Evolutionary conservation across 345 rosid species (phyloP), one percentile per base, ranked within the genome.

Genomic region (Aquilaria yunnanensis): DNA sequence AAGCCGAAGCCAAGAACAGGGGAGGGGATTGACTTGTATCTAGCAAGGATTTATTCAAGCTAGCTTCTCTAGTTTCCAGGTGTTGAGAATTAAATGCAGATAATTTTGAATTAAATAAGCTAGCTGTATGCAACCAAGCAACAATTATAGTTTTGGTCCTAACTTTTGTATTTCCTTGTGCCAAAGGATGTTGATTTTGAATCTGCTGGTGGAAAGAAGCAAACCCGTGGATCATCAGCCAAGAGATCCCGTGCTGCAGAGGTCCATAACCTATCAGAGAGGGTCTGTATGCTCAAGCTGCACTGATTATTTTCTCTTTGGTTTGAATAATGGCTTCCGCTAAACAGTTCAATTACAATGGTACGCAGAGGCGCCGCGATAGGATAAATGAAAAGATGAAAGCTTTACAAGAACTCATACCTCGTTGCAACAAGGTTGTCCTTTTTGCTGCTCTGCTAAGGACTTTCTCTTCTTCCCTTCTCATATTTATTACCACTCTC

Each of bases 261-360:
- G 76, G 95, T 94, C 75, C 99, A 94, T 74, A 90, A 94, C 71
- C 88, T 86, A 68, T 94, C 99, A 1, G 99, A 94, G 67, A 86
- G 99, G 90, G 99, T 94, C 33, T 30, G 87, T 75, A 4, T 37
- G 53, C 43, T 32, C 10, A 23, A 43, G 34, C 5, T 57, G 30
- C 14, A 3, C 12, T 9, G 45, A 57, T 14, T 41, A 51, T 32
- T 59, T 50, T 45, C 23, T 8, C 61, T 58, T 57, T 51, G 33
- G 32, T 61, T 16, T 52, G 6, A 14, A 37, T 59, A 14, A 37
- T 59, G n/a, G 43, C 57, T 31, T 60, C 56, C 10, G 14, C 2
- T 56, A 23, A 64, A 29, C 33, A 31, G 54, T 69, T 10, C 63
- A 41, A 32, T 61, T 48, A 23, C 53, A 33, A 64, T 12, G 34